Percentiles rank a stretch among this genome's conserved stretches.
Evolutionary conservation across 768 basidiomycete species (phyloP).

Genomic region (Clitopilus hobsonii): DNA sequence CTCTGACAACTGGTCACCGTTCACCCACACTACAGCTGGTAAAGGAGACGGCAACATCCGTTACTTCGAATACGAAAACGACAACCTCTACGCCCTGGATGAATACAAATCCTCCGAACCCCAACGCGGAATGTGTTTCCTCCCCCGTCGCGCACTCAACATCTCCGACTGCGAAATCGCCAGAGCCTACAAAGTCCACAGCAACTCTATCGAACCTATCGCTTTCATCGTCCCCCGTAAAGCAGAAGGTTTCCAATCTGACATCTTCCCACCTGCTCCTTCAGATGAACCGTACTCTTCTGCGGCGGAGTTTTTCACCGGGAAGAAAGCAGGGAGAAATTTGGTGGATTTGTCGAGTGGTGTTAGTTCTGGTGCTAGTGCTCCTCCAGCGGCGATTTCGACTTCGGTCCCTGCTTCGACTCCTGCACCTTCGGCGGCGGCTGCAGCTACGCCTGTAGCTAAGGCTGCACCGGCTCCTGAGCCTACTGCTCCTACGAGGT

Average conservation of each 20-base stretch:
- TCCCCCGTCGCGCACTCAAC: constrained; percentile 86
- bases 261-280: constrained; percentile 92
- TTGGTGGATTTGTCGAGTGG: constrained; percentile 79
- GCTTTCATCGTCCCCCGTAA: constrained; percentile 94
- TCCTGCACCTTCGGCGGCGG: constrained; percentile 22
- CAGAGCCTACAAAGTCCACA: constrained; percentile 84
- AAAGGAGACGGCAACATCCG: constrained; percentile 97
- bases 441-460: constrained; percentile 13
- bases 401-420: constrained; percentile 31
- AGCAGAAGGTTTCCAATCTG: constrained; percentile 95
- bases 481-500: constrained; percentile 17
- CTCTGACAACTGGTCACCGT: constrained; percentile 1
- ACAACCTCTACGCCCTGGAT: constrained; percentile 67
- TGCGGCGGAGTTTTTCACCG: constrained; percentile 83
- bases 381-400: constrained; percentile 19
- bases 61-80: constrained; percentile 94
- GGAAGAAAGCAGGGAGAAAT: constrained; percentile 75
- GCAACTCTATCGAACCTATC: constrained; percentile 77
- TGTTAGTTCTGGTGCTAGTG: constrained; percentile 24
- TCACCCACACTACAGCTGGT: constrained; percentile 58
- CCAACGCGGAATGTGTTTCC: constrained; percentile 96
- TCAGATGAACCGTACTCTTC: constrained; percentile 75
- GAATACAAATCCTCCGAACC: constrained; percentile 91
- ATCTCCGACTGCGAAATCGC: constrained; percentile 94
- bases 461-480: constrained; percentile 18